Evolutionary conservation across 2,329 filamentous ascomycete genomes (phyloP).

Genomic region (Monosporascus sp.): DNA sequence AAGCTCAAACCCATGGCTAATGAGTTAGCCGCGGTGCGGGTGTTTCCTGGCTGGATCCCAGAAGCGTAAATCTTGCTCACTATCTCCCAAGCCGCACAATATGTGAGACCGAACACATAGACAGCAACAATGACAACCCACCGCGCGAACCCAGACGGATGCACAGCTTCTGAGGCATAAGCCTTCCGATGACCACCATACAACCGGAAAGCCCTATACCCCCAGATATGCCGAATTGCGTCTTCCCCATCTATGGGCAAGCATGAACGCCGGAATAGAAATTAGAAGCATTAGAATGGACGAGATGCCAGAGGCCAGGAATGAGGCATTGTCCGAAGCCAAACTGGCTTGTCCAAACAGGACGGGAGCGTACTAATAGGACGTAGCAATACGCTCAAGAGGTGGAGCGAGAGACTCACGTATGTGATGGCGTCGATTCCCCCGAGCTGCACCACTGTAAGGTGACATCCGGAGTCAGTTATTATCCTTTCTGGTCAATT

Average conservation of each 20-base stretch:
- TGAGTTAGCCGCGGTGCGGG: conserved; percentile 49
- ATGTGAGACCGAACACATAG: conserved; percentile 44
- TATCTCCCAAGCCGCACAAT: conserved; percentile 48
- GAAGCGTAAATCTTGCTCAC: conserved; percentile 51
- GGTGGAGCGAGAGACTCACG: conserved; percentile 29
- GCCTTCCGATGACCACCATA: conserved; percentile 49
- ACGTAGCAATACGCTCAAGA: background rate
- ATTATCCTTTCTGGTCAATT: background rate
- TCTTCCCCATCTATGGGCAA: conserved; percentile 54
- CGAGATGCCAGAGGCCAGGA: conserved; percentile 58
- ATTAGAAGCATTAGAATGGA: conserved; percentile 54
- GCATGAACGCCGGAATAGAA: conserved; percentile 51
- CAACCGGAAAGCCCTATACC: conserved; percentile 44
- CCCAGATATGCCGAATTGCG: conserved; percentile 49
- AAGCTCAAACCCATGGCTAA: conserved; percentile 37
- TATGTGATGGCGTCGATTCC: conserved; percentile 61
- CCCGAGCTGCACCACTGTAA: conserved; percentile 55
- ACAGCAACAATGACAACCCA: conserved; percentile 49
- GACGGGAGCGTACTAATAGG: conserved; percentile 50
- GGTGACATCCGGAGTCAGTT: conserved; percentile 11
- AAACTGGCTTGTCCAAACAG: conserved; percentile 58
- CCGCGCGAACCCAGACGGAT: conserved; percentile 33
- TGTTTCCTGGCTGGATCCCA: conserved; percentile 53
- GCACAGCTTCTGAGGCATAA: conserved; percentile 46
- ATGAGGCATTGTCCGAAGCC: conserved; percentile 46